Base-by-base conservation (phyloP, 805 yeast genomes). In the Jamesozyma piceae region DNA sequence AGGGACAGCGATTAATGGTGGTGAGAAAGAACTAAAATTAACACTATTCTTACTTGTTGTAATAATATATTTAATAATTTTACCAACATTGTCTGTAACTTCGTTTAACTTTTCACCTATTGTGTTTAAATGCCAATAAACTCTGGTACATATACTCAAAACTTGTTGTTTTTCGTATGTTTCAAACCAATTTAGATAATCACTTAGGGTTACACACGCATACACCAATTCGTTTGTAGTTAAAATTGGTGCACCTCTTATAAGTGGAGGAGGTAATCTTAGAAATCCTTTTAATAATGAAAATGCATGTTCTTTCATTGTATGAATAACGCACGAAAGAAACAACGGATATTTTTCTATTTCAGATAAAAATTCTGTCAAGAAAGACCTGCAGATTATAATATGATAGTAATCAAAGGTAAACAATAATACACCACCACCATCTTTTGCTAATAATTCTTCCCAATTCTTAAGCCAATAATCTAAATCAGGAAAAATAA, bases 11-110 rank as follows among this genome's bases (percentile, higher is more conserved):
- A 26, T 18, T 21, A 41, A 18, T 5, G 39, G 28, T 24, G 47
- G 42, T 37, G 38, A 20, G 10, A 11, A 6, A 8, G 28, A 24
- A 15, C 50, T 47, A 18, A 46, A 35, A 41, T 49, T 39, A 5
- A 49, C 51, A 33, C 53, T 46, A 31, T 53, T 55, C 43, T 59
- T 64, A 8, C 74, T 70, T 2, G 65, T 58, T 39, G 73, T 77
- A 22, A 75, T 74, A 22, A 77, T 57, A 22, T 71, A 66, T 49
- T 70, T 71, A 38, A 77, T 71, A 38, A 77, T 72, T 41, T 68
- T 68, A 2, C 80, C 80, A 31, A 77, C 77, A 4, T 78, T 74
- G 43, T 73, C 78, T 0, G 80, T 75, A 2, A 78, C 78, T 52
- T 76, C 81, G 48, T 74, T 75, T 50, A 68, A 66, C 43, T 69